Percentiles rank a stretch among this genome's conserved stretches.
phyloP scores from a whole-genome alignment of 129 eudicot species.

The Flaveria robusta region DNA sequence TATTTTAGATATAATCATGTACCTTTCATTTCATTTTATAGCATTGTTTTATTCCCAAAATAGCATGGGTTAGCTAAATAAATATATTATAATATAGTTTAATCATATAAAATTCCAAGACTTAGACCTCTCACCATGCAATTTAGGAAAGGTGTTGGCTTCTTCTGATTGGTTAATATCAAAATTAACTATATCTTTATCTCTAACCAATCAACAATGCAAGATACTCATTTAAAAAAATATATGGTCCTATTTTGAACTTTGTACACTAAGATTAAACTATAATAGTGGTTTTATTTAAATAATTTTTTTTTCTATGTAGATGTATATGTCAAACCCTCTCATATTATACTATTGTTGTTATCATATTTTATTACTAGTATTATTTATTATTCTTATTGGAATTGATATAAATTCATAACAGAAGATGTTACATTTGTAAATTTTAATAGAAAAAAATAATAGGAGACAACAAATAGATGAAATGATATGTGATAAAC shows the following conservation, averaged over 20 bases:
- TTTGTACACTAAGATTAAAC: too few species aligned
- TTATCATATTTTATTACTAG: too few species aligned
- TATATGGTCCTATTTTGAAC: neutral
- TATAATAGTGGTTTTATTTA: too few species aligned
- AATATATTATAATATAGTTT: neutral
- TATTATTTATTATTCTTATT: too few species aligned
- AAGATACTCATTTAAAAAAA: conserved; percentile 3
- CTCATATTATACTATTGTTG: too few species aligned
- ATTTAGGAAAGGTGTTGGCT: conserved; percentile 26
- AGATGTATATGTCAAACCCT: too few species aligned
- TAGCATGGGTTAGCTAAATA: conserved; percentile 30
- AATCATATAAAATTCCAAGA: conserved; percentile 9
- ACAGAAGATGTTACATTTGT: too few species aligned
- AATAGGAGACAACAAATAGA: too few species aligned
- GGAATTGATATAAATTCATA: too few species aligned
- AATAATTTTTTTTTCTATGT: too few species aligned
- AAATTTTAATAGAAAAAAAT: too few species aligned
- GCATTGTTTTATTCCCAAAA: conserved; percentile 29
- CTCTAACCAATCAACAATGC: conserved; percentile 19
- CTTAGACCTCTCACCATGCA: conserved; percentile 26
- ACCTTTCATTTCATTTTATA: conserved; percentile 7
- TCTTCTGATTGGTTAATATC: conserved; percentile 8
- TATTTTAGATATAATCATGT: neutral
- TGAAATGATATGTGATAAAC: too few species aligned
- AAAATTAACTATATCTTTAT: neutral